phyloP scores from a whole-genome alignment of 2,329 filamentous ascomycete species.

The Aspergillus brasiliensis region DNA sequence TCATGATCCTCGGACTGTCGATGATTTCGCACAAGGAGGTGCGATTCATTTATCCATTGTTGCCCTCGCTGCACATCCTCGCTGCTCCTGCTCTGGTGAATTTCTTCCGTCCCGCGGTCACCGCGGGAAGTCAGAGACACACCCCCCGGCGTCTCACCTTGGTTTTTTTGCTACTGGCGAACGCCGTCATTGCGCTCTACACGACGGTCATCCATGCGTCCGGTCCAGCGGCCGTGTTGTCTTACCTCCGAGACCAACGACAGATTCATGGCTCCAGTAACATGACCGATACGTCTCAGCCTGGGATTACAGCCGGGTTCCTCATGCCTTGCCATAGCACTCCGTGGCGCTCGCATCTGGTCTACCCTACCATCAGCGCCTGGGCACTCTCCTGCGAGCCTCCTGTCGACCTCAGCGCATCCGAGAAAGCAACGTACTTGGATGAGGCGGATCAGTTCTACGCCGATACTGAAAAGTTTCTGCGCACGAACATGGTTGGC shows the following conservation, averaged over 20 bases:
- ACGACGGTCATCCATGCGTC: constrained; percentile 76
- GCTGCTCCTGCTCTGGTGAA: constrained; percentile 66
- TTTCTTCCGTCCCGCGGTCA: constrained; percentile 62
- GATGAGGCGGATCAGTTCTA: constrained; percentile 96
- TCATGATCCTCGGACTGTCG: constrained; percentile 67
- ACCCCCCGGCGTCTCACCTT: constrained; percentile 58
- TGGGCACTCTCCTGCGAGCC: constrained; percentile 91
- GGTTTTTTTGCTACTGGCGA: constrained; percentile 61
- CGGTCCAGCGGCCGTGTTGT: constrained; percentile 73
- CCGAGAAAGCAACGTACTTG: constrained; percentile 68
- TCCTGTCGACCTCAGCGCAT: constrained; percentile 66
- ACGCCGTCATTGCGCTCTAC: constrained; percentile 72
- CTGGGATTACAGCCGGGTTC: constrained; percentile 66
- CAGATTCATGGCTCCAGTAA: constrained; percentile 48
- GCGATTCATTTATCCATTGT: constrained; percentile 90
- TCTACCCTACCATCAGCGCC: constrained; percentile 72
- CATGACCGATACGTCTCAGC: constrained; percentile 3
- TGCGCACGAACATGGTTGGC: constrained; percentile 56
- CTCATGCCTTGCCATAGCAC: constrained; percentile 96
- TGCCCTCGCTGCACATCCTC: constrained; percentile 82
- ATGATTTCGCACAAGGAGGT: constrained; percentile 93
- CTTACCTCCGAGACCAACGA: constrained; percentile 75
- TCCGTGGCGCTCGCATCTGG: constrained; percentile 86
- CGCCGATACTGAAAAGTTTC: constrained; percentile 60
- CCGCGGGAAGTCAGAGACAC: constrained; percentile 31